phyloP scores from a whole-genome alignment of 106 monocot species.

The Ottelia alismoides region DNA sequence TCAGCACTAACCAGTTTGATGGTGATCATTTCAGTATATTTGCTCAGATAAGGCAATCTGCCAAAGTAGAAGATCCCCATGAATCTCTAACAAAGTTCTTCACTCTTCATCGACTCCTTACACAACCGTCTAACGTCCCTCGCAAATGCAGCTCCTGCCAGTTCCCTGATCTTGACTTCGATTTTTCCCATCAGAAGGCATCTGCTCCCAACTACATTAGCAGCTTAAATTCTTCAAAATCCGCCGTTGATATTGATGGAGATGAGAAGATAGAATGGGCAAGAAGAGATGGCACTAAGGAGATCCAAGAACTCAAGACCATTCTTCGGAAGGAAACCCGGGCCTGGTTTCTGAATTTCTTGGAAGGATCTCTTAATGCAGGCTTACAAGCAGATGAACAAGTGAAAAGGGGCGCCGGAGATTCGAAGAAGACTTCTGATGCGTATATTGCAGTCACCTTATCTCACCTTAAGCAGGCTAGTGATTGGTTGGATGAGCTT shows the following conservation, averaged over 20 bases:
- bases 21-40: conserved; percentile 51
- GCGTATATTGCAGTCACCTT: conserved; percentile 51
- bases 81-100: conserved; percentile 68
- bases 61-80: conserved; percentile 33
- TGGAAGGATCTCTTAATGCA: conserved; percentile 37
- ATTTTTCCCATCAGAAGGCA: conserved; percentile 17
- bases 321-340: conserved; percentile 49
- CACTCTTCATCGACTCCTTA: conserved; percentile 41
- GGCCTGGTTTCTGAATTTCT: conserved; percentile 72
- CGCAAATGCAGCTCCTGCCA: conserved; percentile 12
- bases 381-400: conserved; percentile 38
- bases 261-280: conserved; percentile 78
- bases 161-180: conserved; percentile 5
- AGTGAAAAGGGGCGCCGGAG: conserved; percentile 18
- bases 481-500: conserved; percentile 72
- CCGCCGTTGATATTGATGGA: conserved; percentile 8
- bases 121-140: conserved; percentile 19
- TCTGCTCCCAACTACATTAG: conserved; percentile 10
- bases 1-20: neutral
- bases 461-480: conserved; percentile 74
- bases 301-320: conserved; percentile 41
- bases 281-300: conserved; percentile 38
- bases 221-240: conserved; percentile 17
- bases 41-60: conserved; percentile 42
- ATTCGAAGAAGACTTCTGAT: conserved; percentile 25